phyloP scores from a whole-genome alignment of 495 filamentous ascomycete genomes.

The Aspergillus haitiensis region DNA sequence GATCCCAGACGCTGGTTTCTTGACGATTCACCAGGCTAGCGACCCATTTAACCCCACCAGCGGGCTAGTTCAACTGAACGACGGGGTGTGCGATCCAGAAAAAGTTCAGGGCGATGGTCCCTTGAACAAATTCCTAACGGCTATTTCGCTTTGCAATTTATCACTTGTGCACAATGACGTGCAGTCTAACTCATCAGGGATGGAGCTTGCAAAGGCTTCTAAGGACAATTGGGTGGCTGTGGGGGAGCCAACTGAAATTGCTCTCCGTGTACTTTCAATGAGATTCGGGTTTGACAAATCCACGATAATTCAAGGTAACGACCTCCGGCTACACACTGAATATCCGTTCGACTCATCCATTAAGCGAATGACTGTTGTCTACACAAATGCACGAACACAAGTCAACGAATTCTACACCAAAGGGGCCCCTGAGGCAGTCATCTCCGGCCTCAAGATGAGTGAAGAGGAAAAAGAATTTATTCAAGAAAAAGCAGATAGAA shows the following conservation, averaged over 20 bases:
- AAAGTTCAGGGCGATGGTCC: conserved; percentile 33
- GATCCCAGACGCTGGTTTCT: conserved; percentile 63
- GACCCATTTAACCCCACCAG: conserved; percentile 65
- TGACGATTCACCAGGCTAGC: conserved; percentile 54
- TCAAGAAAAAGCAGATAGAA: conserved; percentile 56
- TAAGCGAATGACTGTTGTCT: conserved; percentile 83
- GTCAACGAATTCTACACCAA: conserved; percentile 63
- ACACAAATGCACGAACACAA: conserved; percentile 34
- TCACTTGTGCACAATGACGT: conserved; percentile 63
- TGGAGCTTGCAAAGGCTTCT: conserved; percentile 24
- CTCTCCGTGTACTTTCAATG: conserved; percentile 74
- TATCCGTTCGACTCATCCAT: conserved; percentile 80
- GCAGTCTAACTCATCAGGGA: conserved; percentile 30
- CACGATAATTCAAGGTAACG: conserved; percentile 48
- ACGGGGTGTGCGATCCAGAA: conserved; percentile 32
- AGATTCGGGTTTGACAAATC: conserved; percentile 65
- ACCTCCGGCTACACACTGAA: conserved; percentile 67
- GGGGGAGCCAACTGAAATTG: conserved; percentile 83
- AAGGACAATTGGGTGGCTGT: conserved; percentile 63
- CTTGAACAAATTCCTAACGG: conserved; percentile 63
- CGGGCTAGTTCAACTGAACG: conserved; percentile 52
- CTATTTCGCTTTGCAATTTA: conserved; percentile 77
- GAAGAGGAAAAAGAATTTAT: conserved; percentile 54
- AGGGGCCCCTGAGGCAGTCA: conserved; percentile 63
- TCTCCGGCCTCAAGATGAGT: conserved; percentile 56